Base-by-base conservation (phyloP, 257 asterid species). In the Vinca minor region DNA sequence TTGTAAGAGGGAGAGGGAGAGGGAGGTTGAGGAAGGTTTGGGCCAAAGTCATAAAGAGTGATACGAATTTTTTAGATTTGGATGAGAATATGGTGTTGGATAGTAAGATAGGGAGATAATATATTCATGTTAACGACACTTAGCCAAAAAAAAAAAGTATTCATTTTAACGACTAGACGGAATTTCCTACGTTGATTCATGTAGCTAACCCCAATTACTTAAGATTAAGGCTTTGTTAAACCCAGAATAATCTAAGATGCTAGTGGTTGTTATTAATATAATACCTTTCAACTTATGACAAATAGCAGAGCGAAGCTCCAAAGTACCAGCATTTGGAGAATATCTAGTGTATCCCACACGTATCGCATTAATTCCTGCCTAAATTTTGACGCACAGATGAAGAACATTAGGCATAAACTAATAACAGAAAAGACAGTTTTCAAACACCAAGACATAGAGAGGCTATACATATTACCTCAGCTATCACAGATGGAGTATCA, bases 301-400 rank as follows among this genome's bases (percentile, higher is more conserved):
- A 67, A 93, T 85, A 69, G 98, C 96, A 1, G 78, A 72, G 3
- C 95, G 88, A 59, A 93, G 89, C 71, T 93, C 98, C 77, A 78
- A 48, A 56, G 96, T 87, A 60, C 98, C 98, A 1, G 96, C 94
- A 74, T 89, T 93, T 28, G 97, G 96, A 46, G 97, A 82, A 68
- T 89, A 93, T 80, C 96, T 81, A 29, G 97, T 93, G 77, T 79
- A 66, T 25, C 98, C 98, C 71, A 89, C 94, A 55, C 89, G 89
- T 54, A 89, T 93, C 20, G 98, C 98, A 67, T 74, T 84, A 21
- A 82, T 83, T 71, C 98, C 96, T 66, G 96, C 98, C 98, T 89
- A 77, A 50, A 32, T 69, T 54, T 25, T 59, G 21, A 34, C 47
- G 44, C 0, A 60, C 34, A 66, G 60, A 50, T 52, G 53, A 63